Evolutionary conservation across 2,329 filamentous ascomycete species (phyloP).

Genomic region (Penicillium italicum): DNA sequence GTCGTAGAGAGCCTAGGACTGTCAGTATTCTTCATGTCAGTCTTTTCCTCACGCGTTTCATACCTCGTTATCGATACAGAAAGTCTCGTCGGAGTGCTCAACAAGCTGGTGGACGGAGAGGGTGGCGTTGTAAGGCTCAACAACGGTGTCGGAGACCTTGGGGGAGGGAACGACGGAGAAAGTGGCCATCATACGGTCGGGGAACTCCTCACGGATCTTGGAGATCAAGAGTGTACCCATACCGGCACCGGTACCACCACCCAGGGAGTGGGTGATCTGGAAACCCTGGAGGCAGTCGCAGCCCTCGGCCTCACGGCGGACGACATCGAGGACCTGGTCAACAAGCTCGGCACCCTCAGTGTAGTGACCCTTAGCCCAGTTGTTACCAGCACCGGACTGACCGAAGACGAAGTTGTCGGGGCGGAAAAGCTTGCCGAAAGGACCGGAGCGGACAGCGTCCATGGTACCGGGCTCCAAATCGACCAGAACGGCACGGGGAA

Average conservation of each 20-base stretch:
- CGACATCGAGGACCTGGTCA: slow-evolving; percentile 95
- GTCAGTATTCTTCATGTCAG: slow-evolving; percentile 11
- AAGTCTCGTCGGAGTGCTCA: slow-evolving; percentile 99
- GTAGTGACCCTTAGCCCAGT: slow-evolving; percentile 99
- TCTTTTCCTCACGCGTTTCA: slow-evolving; percentile 8
- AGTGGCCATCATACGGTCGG: slow-evolving; percentile 99
- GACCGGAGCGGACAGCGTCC: slow-evolving; percentile 97
- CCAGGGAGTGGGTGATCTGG: slow-evolving; percentile 99
- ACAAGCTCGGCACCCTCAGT: slow-evolving; percentile 99
- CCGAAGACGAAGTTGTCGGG: slow-evolving; percentile 99
- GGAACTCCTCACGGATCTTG: slow-evolving; percentile 99
- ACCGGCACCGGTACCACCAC: slow-evolving; percentile 99
- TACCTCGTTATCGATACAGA: slow-evolving; percentile 99
- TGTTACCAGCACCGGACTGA: slow-evolving; percentile 99
- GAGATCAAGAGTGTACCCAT: slow-evolving; percentile 99
- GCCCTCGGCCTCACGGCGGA: slow-evolving; percentile 96
- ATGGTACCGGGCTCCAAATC: slow-evolving; percentile 99
- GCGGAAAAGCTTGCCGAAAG: slow-evolving; percentile 98
- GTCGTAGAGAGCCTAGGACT: slow-evolving; percentile 79
- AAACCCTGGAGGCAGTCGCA: slow-evolving; percentile 99
- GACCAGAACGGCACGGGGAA: slow-evolving; percentile 97
- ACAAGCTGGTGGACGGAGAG: slow-evolving; percentile 98
- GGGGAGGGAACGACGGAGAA: slow-evolving; percentile 98
- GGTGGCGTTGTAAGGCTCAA: slow-evolving; percentile 99
- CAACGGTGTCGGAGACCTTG: slow-evolving; percentile 99